These are phyloP conservation scores for Penicillium psychrofluorescens DNA, from an alignment of 495 filamentous ascomycete species.

Conservation along the genomic window DNA sequence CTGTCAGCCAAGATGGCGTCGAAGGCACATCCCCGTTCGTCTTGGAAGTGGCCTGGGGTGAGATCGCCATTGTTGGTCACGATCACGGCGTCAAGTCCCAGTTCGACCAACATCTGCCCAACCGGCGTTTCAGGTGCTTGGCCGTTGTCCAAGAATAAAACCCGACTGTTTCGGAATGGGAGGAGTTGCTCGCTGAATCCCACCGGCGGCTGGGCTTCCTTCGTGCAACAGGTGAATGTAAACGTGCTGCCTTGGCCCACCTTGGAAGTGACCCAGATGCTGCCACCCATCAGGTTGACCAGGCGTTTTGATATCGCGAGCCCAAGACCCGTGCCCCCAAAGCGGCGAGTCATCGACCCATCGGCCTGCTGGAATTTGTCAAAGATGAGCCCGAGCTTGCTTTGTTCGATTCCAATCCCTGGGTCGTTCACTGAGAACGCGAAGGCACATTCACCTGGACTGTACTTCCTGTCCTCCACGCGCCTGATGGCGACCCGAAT, in stretches of 20 bases:
- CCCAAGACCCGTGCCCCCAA: conserved; percentile 73
- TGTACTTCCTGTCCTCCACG: conserved; percentile 43
- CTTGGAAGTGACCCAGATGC: conserved; percentile 81
- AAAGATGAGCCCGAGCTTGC: conserved; percentile 64
- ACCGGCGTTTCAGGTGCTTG: conserved; percentile 60
- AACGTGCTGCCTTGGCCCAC: conserved; percentile 82
- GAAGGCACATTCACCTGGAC: conserved; percentile 29
- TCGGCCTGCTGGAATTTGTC: conserved; percentile 85
- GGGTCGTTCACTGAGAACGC: conserved; percentile 61
- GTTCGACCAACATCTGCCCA: conserved; percentile 57
- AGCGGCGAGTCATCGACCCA: conserved; percentile 80
- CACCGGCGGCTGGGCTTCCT: conserved; percentile 67
- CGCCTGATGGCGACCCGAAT: conserved; percentile 53
- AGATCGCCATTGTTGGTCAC: conserved; percentile 44
- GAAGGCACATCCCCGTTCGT: conserved; percentile 52
- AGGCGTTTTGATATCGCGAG: conserved; percentile 70
- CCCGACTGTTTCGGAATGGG: conserved; percentile 70
- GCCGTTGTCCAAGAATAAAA: conserved; percentile 82
- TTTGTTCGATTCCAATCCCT: conserved; percentile 75
- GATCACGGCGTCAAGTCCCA: conserved; percentile 68
- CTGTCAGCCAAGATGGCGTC: conserved; percentile 89
- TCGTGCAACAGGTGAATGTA: conserved; percentile 73
- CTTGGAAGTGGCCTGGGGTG: conserved; percentile 34
- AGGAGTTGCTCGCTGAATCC: conserved; percentile 65
- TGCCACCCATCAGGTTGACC: conserved; percentile 72